Conservation (phyloP, 1,139 yeast genomes). For the Magnusiomyces tetraspermus region DNA sequence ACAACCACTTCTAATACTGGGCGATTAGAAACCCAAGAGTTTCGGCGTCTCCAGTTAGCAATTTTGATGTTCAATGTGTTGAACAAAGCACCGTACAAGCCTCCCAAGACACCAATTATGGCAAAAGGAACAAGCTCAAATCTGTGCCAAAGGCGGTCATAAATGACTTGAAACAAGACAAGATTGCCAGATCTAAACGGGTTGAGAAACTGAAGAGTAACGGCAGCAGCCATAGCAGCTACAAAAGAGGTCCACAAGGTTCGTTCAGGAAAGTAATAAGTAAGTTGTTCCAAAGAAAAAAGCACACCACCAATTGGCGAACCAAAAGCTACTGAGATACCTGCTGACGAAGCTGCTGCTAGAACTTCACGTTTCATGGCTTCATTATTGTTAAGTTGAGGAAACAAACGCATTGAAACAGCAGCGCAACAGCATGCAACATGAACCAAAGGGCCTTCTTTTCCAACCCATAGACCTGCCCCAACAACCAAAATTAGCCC, state of each 20-base stretch:
- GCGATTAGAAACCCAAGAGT: constrained; percentile 17
- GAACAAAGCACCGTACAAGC: constrained; percentile 51
- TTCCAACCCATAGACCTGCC: constrained; percentile 83
- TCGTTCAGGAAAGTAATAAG: constrained; percentile 51
- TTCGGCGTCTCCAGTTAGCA: constrained; percentile 32
- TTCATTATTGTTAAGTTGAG: constrained; percentile 26
- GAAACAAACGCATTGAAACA: constrained; percentile 33
- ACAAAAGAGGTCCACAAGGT: constrained; percentile 79
- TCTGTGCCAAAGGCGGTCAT: constrained; percentile 64
- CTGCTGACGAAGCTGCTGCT: constrained; percentile 86
- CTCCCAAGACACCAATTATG: constrained; percentile 59
- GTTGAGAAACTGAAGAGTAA: constrained; percentile 50
- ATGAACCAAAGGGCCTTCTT: constrained; percentile 91
- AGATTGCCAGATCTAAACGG: constrained; percentile 51
- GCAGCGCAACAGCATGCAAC: constrained; percentile 63
- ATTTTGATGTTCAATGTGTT: constrained; percentile 41
- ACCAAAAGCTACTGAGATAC: constrained; percentile 87
- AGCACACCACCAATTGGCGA: constrained; percentile 93
- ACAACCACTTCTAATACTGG: constrained; percentile 41
- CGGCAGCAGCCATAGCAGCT: constrained; percentile 65
- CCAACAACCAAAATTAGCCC: constrained; percentile 62
- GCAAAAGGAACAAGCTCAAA: constrained; percentile 63
- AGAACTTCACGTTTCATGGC: constrained; percentile 49
- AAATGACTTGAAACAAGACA: constrained; percentile 55
- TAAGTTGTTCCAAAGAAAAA: constrained; percentile 68